Evolutionary conservation across 2,329 filamentous ascomycete genomes (phyloP), one percentile per base, ranked within the genome.

Genomic region (Cladosporium sp.): DNA sequence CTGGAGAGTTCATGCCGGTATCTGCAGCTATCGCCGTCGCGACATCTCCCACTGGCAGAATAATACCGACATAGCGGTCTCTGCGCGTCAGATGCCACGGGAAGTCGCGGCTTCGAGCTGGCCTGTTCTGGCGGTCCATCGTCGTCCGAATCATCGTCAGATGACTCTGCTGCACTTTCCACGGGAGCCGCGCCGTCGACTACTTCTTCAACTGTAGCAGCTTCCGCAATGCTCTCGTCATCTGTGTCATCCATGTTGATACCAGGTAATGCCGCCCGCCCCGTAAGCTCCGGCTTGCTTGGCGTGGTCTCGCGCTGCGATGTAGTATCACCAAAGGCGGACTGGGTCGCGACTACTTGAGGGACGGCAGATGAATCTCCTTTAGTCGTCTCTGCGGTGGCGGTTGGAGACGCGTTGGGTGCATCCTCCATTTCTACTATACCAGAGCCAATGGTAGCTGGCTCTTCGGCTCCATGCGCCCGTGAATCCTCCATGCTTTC

Each of bases 101-200:
- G 28, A 59, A 45, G 19, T 39, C 60, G 30, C 43, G 54, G 62
- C 60, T 76, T 78, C 0, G 75, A 74, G 5, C 74, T 72, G 12
- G 67, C 60, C 39, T 73, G 62, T 51, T 76, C 73, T 4, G 78
- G 78, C 0, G 71, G 65, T 4, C 64, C 67, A 40, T 75, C 72
- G 58, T 68, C 68, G 58, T 72, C 67, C 1, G 66, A 64, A 12
- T 70, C 66, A 14, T 61, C 55, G 15, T 69, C 70, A 51, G 2
- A 66, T 66, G 22, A 66, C 64, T 9, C 47, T 45, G 14, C 73
- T 74, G 3, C 75, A 66, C 14, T 59, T 56, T 4, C 71, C 68
- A 30, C 15, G 1, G 67, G 70, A 1, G 69, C 70, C 6, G 58
- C 62, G 2, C 20, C 55, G 34, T 58, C 56, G 12, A 34, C 45